Evolutionary conservation across 2,329 filamentous ascomycete species (phyloP), one percentile per base, ranked within the genome.

Genomic region (Alternaria tenuissima): DNA sequence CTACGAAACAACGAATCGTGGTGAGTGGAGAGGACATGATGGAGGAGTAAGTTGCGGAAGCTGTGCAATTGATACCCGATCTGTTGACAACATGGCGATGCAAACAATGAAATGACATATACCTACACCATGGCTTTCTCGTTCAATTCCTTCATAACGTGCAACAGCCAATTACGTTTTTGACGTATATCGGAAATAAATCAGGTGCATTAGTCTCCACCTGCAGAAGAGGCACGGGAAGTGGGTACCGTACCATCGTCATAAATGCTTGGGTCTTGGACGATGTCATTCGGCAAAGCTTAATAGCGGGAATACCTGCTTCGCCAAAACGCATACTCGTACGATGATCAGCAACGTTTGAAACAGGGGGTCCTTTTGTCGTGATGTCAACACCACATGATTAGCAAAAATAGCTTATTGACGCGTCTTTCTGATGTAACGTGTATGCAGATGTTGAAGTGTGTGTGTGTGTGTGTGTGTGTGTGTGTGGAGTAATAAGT

Each of bases 201-300:
- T 7, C 32, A 38, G 24, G 30, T 20, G n/a, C 32, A 22, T 36
- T 49, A 38, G 30, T 5, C 20, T 16, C 30, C 32, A 34, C 46
- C 7, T 38, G 16, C 32, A 36, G 8, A 38, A 38, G 20, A 49
- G 30, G 38, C 46, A 22, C 46, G 46, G 20, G 30, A 49, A 49
- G 46, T 49, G 46, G 46, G 22, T 49, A 34, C 46, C n/a, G 22
- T 22, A 22, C 20, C 7, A n/a, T 34, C 32, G 22, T 49, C 46
- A 38, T 49, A 26, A 57, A 44, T 24, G 39, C 39, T 42, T 42
- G 39, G 39, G n/a, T 14, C 57, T 59, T 55, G 56, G 51, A 24
- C 56, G 28, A 59, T 59, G 57, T 59, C 57, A 59, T 59, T n/a
- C 12, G 30, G 12, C 9, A 55, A 57, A 48, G 57, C 57, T 59